Conservation (phyloP, 163 green algal species). For the Prototheca stagnorum region DNA sequence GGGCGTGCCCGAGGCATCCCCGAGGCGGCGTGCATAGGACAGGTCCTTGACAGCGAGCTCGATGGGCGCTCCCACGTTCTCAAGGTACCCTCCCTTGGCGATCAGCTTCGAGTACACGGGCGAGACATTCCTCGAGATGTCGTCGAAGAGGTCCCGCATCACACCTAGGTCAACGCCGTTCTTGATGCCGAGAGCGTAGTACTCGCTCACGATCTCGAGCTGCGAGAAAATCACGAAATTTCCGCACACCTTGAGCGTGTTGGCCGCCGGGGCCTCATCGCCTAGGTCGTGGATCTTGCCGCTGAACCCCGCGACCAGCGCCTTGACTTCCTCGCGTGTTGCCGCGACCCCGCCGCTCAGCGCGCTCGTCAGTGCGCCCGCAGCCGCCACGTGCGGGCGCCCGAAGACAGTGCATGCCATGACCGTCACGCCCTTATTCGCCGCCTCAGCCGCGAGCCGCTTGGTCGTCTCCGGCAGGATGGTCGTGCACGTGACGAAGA, state of each 20-base stretch:
- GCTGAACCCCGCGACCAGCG: conserved; percentile 3
- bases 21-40: too few relatives aligned
- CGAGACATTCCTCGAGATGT: too few relatives aligned
- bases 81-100: too few relatives aligned
- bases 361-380: conserved; percentile 20
- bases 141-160: too few relatives aligned
- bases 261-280: conserved; percentile 12
- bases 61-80: too few relatives aligned
- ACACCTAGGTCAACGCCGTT: too few relatives aligned
- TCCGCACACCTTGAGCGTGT: conserved; percentile 11
- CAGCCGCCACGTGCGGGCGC: conserved; percentile 31
- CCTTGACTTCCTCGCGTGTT: conserved; percentile 1
- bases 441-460: conserved; percentile 2
- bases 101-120: too few relatives aligned
- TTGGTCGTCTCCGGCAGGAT: conserved; percentile 19
- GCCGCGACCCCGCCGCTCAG: conserved; percentile 10
- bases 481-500: conserved; percentile 36
- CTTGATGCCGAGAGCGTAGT: too few relatives aligned
- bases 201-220: too few relatives aligned
- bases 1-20: too few relatives aligned
- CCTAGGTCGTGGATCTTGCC: conserved; percentile 15
- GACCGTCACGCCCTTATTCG: conserved; percentile 7
- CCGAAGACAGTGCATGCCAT: conserved; percentile 35
- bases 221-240: conserved; percentile 4
- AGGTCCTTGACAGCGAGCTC: too few relatives aligned